Conservation (phyloP, 208 protist species). For the Crithidia fasciculata region DNA sequence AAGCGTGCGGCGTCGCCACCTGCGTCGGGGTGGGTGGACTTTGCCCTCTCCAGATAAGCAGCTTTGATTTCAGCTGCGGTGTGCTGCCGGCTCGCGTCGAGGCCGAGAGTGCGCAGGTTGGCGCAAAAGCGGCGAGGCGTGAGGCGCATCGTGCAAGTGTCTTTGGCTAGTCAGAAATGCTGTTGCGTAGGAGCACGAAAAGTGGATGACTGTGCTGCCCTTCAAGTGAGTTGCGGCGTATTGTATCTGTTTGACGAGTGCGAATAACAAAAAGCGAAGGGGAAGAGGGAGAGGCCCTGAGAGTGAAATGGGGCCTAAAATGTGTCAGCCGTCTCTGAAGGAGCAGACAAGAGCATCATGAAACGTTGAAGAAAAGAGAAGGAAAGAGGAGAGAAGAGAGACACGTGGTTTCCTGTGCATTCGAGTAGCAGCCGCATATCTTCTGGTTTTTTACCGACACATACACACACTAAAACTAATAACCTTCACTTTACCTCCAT, state of each 20-base stretch:
- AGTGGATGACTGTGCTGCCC: no score
- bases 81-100: conserved; percentile 21
- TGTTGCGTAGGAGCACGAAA: not conserved
- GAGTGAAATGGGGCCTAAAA: no score
- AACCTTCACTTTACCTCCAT: no score
- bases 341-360: not conserved
- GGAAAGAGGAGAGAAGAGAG: not conserved
- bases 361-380: not conserved
- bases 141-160: not conserved
- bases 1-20: conserved; percentile 43
- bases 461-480: no score
- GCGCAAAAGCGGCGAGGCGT: not conserved
- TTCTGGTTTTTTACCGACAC: no score
- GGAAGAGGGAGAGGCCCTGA: not conserved
- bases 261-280: not conserved
- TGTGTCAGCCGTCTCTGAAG: no score
- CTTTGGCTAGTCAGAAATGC: not conserved
- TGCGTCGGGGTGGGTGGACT: conserved; percentile 45
- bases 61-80: conserved; percentile 40
- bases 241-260: not conserved
- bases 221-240: no score
- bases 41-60: conserved; percentile 36
- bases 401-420: not conserved
- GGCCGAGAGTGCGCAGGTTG: conserved; percentile 30
- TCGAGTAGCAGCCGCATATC: no score